phyloP scores from a whole-genome alignment of 768 basidiomycete genomes.

The Serendipita sp. region DNA sequence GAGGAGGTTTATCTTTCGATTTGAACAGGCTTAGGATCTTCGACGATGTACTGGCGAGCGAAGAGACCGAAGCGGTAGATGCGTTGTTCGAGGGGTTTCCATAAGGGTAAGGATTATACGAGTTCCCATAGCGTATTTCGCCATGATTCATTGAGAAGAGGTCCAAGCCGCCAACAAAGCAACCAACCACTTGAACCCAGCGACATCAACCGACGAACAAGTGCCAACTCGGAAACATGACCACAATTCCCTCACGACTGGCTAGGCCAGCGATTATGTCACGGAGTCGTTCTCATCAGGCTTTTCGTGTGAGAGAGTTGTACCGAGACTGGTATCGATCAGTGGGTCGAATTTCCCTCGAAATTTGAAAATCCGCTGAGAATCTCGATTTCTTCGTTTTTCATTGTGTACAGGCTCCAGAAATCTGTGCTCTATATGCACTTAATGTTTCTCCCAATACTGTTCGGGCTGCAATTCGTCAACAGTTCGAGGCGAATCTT shows the following conservation, averaged over 20 bases:
- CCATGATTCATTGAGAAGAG: slow-evolving; percentile 2
- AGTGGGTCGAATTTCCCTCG: slow-evolving; percentile 31
- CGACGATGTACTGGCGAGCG: slow-evolving; percentile 4
- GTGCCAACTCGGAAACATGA: not conserved
- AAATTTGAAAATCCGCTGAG: not conserved
- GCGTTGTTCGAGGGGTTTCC: not conserved
- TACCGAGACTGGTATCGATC: slow-evolving; percentile 91
- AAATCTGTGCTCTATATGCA: slow-evolving; percentile 68
- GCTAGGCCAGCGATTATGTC: slow-evolving; percentile 2
- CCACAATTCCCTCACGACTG: not conserved
- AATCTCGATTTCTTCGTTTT: not conserved
- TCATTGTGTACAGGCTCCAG: slow-evolving; percentile 53
- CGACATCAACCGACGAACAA: not conserved
- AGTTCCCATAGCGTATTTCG: not conserved
- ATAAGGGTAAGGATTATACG: slow-evolving; percentile 4
- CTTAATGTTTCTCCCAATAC: slow-evolving; percentile 62
- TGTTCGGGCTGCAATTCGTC: slow-evolving; percentile 67
- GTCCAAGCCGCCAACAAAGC: not conserved
- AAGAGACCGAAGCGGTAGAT: not conserved
- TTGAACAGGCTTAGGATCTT: slow-evolving; percentile 3
- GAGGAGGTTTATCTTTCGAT: not conserved
- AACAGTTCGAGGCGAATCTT: slow-evolving; percentile 73
- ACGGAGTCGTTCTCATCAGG: not conserved
- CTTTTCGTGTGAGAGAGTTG: slow-evolving; percentile 44
- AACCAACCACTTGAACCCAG: not conserved